These are phyloP conservation scores for rapeseed (Brassica napus) DNA, from an alignment of 345 rosid genomes.

Conservation along the genomic window DNA sequence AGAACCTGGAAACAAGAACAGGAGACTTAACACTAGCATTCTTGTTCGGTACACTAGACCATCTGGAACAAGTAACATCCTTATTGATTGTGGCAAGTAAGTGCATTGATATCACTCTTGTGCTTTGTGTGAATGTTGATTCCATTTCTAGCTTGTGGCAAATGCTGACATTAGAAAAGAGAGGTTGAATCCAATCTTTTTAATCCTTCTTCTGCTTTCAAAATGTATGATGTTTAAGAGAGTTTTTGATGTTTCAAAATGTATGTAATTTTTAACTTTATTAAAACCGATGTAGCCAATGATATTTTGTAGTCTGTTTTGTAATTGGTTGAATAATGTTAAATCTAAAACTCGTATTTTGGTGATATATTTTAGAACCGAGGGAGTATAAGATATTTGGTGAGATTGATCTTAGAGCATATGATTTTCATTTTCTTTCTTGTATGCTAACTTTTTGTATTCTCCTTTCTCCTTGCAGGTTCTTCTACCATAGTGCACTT, in stretches of 20 bases:
- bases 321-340: background rate
- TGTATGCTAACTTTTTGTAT: background rate
- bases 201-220: no score
- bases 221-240: no score
- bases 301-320: background rate
- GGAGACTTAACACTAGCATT: constrained; percentile 76
- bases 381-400: background rate
- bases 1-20: constrained; percentile 73
- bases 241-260: no score
- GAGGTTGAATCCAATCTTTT: background rate
- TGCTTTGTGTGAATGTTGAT: background rate
- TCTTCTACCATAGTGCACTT: constrained; percentile 94
- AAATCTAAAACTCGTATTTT: no score
- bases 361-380: background rate
- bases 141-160: background rate
- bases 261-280: no score
- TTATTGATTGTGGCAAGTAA: constrained; percentile 93
- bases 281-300: background rate
- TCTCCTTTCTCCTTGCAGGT: constrained; percentile 49
- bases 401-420: constrained; percentile 11
- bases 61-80: constrained; percentile 55
- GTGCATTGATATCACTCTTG: constrained; percentile 34
- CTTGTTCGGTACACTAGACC: constrained; percentile 64
- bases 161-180: background rate
- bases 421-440: background rate